phyloP scores from a whole-genome alignment of 208 protist genomes.

The Angomonas ambiguus region DNA sequence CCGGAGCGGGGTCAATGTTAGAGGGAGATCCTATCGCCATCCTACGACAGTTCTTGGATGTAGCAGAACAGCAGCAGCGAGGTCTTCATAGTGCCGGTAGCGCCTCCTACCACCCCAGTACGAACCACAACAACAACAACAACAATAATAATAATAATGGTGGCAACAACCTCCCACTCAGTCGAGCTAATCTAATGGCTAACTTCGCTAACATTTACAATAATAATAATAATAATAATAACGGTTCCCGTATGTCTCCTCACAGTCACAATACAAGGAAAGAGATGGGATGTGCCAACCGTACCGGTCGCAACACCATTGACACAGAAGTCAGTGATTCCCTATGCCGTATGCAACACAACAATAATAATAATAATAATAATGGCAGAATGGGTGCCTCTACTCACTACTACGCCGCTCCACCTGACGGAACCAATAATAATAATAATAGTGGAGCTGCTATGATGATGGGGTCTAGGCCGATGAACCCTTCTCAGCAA shows the following conservation, averaged over 20 bases:
- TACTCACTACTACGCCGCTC: background rate
- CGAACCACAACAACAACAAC: background rate
- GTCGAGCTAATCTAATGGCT: background rate
- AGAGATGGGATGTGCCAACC: slow-evolving; percentile 6
- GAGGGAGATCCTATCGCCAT: background rate
- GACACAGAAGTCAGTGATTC: slow-evolving; percentile 80
- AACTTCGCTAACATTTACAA: background rate
- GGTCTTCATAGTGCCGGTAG: background rate
- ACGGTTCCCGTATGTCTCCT: background rate
- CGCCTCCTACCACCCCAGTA: too few species aligned
- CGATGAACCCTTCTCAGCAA: slow-evolving; percentile 7
- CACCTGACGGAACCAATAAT: background rate
- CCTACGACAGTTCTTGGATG: background rate
- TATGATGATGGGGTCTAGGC: too few species aligned
- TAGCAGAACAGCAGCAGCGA: background rate
- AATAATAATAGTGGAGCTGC: too few species aligned
- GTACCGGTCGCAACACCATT: slow-evolving; percentile 66
- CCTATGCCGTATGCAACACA: slow-evolving; percentile 32
- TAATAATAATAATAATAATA: background rate
- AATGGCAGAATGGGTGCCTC: background rate
- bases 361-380: slow-evolving; percentile 15
- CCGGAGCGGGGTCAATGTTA: background rate
- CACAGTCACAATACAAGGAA: slow-evolving; percentile 10
- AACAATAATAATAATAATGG: too few species aligned
- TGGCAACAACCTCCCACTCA: background rate